phyloP scores from a whole-genome alignment of 2,329 filamentous ascomycete genomes.

The Sporothrix protearum region DNA sequence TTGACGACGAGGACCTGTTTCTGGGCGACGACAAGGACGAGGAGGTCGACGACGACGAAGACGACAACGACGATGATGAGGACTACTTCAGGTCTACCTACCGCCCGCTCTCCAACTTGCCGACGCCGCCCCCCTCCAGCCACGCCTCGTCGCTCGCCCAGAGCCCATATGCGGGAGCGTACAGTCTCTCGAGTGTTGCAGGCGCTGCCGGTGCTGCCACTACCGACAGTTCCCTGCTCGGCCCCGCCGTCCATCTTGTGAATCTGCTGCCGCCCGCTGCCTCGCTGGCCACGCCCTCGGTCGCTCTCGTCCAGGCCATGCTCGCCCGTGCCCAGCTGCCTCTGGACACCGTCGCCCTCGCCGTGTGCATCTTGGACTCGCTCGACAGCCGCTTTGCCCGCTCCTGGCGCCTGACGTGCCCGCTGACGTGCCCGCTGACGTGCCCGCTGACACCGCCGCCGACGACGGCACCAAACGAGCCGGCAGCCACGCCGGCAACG shows the following conservation, averaged over 20 bases:
- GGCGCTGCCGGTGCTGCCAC: neutral
- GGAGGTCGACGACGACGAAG: slow-evolving; percentile 33
- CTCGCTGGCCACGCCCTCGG: slow-evolving; percentile 56
- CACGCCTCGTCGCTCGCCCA: slow-evolving; percentile 44
- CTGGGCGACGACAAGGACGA: slow-evolving; percentile 30
- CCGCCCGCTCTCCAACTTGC: slow-evolving; percentile 63
- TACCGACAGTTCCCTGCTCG: slow-evolving; percentile 37
- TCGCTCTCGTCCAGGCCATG: slow-evolving; percentile 58
- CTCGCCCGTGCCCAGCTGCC: slow-evolving; percentile 56
- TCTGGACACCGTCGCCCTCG: slow-evolving; percentile 60
- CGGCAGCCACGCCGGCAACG: neutral
- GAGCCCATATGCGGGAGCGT: slow-evolving; percentile 36
- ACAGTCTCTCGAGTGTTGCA: neutral
- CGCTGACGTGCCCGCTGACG: slow-evolving; percentile 55
- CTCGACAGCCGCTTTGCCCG: slow-evolving; percentile 60
- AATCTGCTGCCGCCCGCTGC: slow-evolving; percentile 63
- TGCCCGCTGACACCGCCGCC: slow-evolving; percentile 45
- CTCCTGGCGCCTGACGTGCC: slow-evolving; percentile 59
- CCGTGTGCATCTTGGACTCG: slow-evolving; percentile 64
- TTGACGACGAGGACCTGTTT: slow-evolving; percentile 24
- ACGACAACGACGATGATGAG: slow-evolving; percentile 50
- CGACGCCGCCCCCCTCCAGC: slow-evolving; percentile 61
- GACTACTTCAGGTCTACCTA: slow-evolving; percentile 59
- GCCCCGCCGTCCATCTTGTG: slow-evolving; percentile 62
- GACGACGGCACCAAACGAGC: neutral